Base-by-base conservation (phyloP, 169 alveolate species). In the Cryptosporidium sp. region DNA sequence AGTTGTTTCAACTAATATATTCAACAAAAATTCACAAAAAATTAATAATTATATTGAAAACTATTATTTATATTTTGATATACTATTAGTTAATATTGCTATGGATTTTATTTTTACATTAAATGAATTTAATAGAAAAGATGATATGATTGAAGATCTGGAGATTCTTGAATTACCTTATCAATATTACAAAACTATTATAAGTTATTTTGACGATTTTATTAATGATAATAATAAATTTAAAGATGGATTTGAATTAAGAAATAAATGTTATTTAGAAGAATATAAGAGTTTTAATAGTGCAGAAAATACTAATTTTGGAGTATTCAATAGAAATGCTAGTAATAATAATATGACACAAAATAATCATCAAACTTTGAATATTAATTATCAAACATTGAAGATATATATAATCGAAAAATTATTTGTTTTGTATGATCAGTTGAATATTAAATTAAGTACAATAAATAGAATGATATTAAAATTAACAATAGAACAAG, bases 361-460 rank as follows among this genome's bases (percentile, higher is more conserved):
- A 42, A 42, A 42, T 42, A 70, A 48, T n/a, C 9, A 48, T 51
- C n/a, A 14, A 14, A 37, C 86, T 31, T 56, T 73, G 21, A 73
- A 37, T 73, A 31, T 56, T 4, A 73, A 37, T 14, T 18, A 53
- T 26, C 70, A 56, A 16, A 73, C 86, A n/a, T 53, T 73, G 60
- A 60, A 73, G 42, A 73, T 73, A 39, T 80, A 80, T 51, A 80
- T 80, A 12, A 62, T 80, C 2, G 89, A 80, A 31, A 80, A 48
- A 35, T 37, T 80, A 9, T 80, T 80, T 80, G 80, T 16, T 18
- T 37, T 80, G 7, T 80, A 44, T n/a, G 69, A 65, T 35, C 51
- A 33, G n/a, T 48, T 72, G 33, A 53, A 65, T 29, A 65, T 8
- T 35, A 31, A 31, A 6, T 33, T 51, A 21, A 29, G 53, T 10